Base-by-base conservation (phyloP, 1,139 yeast species). In the Nakaseomyces nivariensis region DNA sequence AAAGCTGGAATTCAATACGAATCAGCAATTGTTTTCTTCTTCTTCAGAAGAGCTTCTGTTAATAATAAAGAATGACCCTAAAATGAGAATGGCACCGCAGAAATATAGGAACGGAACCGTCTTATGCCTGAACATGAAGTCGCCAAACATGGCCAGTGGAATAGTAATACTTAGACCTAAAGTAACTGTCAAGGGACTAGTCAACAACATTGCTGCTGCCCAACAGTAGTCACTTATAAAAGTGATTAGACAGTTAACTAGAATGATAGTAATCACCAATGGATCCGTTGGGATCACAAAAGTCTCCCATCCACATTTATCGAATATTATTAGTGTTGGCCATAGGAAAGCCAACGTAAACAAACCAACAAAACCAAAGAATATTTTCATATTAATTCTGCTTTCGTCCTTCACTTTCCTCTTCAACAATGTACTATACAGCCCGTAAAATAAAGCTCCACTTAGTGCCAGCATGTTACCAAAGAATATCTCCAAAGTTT, bases 321-420 rank as follows among this genome's bases (percentile, higher is more conserved):
- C 79, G 52, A 90, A 75, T 1, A 85, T 50, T 0, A 89, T 52
- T 17, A 92, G 62, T 3, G 87, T 68, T 2, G 98, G 97, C 96
- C 97, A 89, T 47, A 90, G 66, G n/a, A 81, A 67, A 0, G 87
- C 59, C 17, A 84, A 62, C 57, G 89, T 87, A 70, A 85, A 85
- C 7, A 90, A 70, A 0, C 98, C 98, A 29, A 92, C 97, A 67
- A 86, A 90, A 2, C 97, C 98, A 62, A 92, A 89, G 61, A 92
- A 92, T 36, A 89, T 73, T 63, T 83, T 86, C 71, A 95, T 86
- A 66, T 92, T 84, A 50, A 92, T 74, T 47, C 84, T 72, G 25
- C 84, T 73, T 62, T 90, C 97, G 55, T 79, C 79, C 45, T 77
- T 76, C 13, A 89, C 87, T 58, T 77, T 78, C 58, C 77, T 73